These are phyloP conservation scores for Neopestalotiopsis sp. DNA, from an alignment of 2,329 filamentous ascomycete genomes.

Conservation along the genomic window DNA sequence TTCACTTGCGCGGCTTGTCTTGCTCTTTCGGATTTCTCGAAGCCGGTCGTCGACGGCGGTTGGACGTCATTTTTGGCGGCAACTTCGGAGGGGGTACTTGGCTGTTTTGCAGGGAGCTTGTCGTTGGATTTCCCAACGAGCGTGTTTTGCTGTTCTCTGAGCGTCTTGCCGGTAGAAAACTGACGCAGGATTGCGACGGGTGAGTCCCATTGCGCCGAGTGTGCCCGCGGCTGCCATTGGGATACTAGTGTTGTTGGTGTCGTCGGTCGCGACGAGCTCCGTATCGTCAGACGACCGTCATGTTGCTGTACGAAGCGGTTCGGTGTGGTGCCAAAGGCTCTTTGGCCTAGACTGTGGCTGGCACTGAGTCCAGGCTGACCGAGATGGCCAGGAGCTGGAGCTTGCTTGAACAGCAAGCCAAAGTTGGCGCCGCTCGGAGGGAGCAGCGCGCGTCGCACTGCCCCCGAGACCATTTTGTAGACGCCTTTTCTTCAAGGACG, in stretches of 20 bases:
- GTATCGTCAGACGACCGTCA: neutral
- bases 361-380: neutral
- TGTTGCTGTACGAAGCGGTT: neutral
- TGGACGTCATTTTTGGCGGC: slow-evolving; percentile 33
- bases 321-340: neutral
- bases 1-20: slow-evolving; percentile 88
- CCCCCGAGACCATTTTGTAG: slow-evolving; percentile 53
- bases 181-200: slow-evolving; percentile 15
- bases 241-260: neutral
- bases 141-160: slow-evolving; percentile 3
- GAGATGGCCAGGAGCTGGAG: slow-evolving; percentile 20
- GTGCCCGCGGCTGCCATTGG: neutral
- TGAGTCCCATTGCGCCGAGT: slow-evolving; percentile 9
- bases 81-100: slow-evolving; percentile 25
- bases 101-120: slow-evolving; percentile 42
- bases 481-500: slow-evolving; percentile 26
- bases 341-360: neutral
- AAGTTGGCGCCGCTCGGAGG: slow-evolving; percentile 47
- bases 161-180: slow-evolving; percentile 25
- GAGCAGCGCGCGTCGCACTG: slow-evolving; percentile 54
- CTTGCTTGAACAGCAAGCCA: slow-evolving; percentile 25
- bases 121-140: slow-evolving; percentile 18
- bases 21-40: slow-evolving; percentile 81
- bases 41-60: slow-evolving; percentile 61
- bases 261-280: neutral